A percentile compares a stretch with the other conserved stretches of the same genome.
phyloP scores from a whole-genome alignment of 2,329 filamentous ascomycete genomes.

The Aspergillus sp. region DNA sequence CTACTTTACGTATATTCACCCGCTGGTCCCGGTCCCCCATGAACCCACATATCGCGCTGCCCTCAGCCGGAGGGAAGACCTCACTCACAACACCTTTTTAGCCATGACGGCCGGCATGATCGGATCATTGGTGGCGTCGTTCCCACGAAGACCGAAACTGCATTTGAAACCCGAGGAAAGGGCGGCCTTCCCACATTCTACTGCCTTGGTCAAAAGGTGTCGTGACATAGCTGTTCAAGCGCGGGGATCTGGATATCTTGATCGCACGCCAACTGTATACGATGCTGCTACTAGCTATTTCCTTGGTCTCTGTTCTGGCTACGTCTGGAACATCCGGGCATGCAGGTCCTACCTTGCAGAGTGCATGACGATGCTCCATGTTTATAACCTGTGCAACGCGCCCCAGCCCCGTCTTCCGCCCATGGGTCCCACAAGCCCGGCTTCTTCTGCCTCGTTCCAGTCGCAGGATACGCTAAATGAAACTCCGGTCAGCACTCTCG shows the following conservation, averaged over 20 bases:
- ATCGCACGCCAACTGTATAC: slow-evolving; percentile 42
- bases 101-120: slow-evolving; percentile 48
- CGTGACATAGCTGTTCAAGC: slow-evolving; percentile 46
- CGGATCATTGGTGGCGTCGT: slow-evolving; percentile 45
- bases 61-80: slow-evolving; percentile 44
- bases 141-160: slow-evolving; percentile 44
- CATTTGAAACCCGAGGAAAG: slow-evolving; percentile 41
- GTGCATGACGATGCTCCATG: slow-evolving; percentile 43
- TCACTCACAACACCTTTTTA: slow-evolving; percentile 42
- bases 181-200: slow-evolving; percentile 42
- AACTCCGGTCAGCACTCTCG: slow-evolving; percentile 33
- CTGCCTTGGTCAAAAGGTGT: slow-evolving; percentile 44
- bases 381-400: slow-evolving; percentile 38
- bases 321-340: slow-evolving; percentile 39
- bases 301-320: slow-evolving; percentile 41
- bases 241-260: slow-evolving; percentile 45
- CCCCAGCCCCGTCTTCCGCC: slow-evolving; percentile 12
- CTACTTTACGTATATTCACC: slow-evolving; percentile 50
- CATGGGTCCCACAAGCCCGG: slow-evolving; percentile 23
- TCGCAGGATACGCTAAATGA: slow-evolving; percentile 20
- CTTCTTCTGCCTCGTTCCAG: slow-evolving; percentile 21
- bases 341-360: slow-evolving; percentile 46
- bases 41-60: slow-evolving; percentile 47
- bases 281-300: slow-evolving; percentile 48
- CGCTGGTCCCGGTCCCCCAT: slow-evolving; percentile 47